Conservation (phyloP, 2,329 filamentous ascomycete genomes). For the Hypomyces perniciosus region DNA sequence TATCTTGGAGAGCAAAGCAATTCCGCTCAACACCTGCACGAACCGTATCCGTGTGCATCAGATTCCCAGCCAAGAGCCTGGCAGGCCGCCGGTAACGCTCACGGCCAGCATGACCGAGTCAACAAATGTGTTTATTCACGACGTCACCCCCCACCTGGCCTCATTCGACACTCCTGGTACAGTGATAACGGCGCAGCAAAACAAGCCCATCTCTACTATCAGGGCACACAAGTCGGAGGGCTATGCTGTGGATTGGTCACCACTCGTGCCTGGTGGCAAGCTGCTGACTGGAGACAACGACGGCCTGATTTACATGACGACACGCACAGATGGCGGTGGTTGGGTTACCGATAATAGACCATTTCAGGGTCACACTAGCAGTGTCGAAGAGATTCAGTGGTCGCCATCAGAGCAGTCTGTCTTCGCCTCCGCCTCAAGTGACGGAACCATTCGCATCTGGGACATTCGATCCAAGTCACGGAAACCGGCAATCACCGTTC, state of each 20-base stretch:
- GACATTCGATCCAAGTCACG: slow-evolving; percentile 87
- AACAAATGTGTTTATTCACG: slow-evolving; percentile 82
- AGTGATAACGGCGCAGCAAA: slow-evolving; percentile 71
- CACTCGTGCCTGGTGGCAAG: slow-evolving; percentile 67
- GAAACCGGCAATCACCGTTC: slow-evolving; percentile 79
- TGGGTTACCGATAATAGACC: slow-evolving; percentile 82
- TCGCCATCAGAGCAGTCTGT: slow-evolving; percentile 88
- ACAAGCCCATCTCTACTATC: slow-evolving; percentile 82
- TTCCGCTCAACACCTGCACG: slow-evolving; percentile 79
- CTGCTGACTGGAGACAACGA: slow-evolving; percentile 88
- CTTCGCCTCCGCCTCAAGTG: slow-evolving; percentile 88
- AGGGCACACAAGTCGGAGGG: slow-evolving; percentile 89
- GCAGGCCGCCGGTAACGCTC: slow-evolving; percentile 70
- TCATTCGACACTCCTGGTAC: slow-evolving; percentile 88
- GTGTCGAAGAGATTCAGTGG: slow-evolving; percentile 95
- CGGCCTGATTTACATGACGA: slow-evolving; percentile 83
- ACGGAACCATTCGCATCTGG: slow-evolving; percentile 95
- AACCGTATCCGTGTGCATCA: slow-evolving; percentile 91
- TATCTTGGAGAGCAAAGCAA: slow-evolving; percentile 86
- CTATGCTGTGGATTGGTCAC: slow-evolving; percentile 96
- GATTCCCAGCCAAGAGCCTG: slow-evolving; percentile 63
- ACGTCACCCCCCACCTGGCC: slow-evolving; percentile 81
- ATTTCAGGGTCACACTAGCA: slow-evolving; percentile 77
- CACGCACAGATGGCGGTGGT: slow-evolving; percentile 77
- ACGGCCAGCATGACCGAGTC: slow-evolving; percentile 92